These are phyloP conservation scores for Truncatella angustata DNA, from an alignment of 2,329 filamentous ascomycete genomes.

Conservation along the genomic window DNA sequence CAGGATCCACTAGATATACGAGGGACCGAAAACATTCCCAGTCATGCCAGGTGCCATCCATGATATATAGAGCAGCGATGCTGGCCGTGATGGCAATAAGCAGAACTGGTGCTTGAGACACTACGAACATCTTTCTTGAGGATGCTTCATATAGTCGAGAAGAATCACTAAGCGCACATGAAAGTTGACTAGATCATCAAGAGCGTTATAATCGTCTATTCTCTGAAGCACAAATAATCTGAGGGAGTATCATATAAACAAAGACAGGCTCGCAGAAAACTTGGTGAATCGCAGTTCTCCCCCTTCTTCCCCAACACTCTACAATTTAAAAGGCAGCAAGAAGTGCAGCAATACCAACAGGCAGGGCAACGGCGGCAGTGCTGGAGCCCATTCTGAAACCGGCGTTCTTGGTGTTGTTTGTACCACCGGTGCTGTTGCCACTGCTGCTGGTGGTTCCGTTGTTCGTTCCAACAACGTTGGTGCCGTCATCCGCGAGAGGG, in stretches of 20 bases:
- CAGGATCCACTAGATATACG: conserved; percentile 3
- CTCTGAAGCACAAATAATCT: neutral
- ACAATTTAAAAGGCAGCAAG: conserved; percentile 1
- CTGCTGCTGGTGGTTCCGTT: conserved; percentile 1
- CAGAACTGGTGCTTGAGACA: no score
- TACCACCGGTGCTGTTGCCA: neutral
- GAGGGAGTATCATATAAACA: conserved; percentile 10
- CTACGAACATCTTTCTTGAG: no score
- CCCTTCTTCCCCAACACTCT: neutral
- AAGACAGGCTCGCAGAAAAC: conserved; percentile 6
- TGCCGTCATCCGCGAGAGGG: conserved; percentile 18
- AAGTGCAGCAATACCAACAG: neutral
- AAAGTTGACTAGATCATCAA: no score
- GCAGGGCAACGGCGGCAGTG: conserved; percentile 3
- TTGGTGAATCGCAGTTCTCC: neutral
- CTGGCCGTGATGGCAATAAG: no score
- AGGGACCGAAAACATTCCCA: neutral
- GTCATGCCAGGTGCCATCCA: neutral
- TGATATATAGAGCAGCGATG: no score
- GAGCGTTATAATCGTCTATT: conserved; percentile 7
- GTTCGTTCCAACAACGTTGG: conserved; percentile 20
- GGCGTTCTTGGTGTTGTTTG: conserved; percentile 1
- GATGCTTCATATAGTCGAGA: neutral
- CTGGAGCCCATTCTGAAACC: neutral
- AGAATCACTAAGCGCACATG: no score